A percentile compares a stretch with the other conserved stretches of the same genome.
Conservation (phyloP, 352 stramenopile species). For the Poterioochromonas sp. region DNA sequence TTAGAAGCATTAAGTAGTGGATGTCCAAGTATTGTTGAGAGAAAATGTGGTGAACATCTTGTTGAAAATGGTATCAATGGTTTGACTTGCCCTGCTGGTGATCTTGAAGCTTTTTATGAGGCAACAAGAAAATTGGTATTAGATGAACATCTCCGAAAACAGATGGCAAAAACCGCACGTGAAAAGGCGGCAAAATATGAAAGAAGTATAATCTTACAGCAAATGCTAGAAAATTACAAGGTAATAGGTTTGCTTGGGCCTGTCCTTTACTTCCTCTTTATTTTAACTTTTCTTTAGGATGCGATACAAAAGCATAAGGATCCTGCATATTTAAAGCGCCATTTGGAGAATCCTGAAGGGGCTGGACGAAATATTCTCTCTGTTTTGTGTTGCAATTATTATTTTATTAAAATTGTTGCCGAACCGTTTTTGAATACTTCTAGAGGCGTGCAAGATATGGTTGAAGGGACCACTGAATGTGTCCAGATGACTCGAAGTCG, state of each 20-base stretch:
- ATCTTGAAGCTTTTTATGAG: constrained; percentile 50
- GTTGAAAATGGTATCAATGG: constrained; percentile 50
- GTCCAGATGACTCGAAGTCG: not conserved
- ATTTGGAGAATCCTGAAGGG: not conserved
- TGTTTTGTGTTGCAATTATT: constrained; percentile 26
- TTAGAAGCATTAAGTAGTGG: constrained; percentile 52
- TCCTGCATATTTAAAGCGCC: constrained; percentile 12
- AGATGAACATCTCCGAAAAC: constrained; percentile 41
- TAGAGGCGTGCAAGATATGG: not conserved
- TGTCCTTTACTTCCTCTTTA: not conserved
- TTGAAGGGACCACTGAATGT: not conserved
- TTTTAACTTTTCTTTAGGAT: not conserved
- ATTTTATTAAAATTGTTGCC: not conserved
- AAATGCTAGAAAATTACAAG: constrained; percentile 53
- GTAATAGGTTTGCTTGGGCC: not conserved
- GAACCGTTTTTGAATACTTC: constrained; percentile 28
- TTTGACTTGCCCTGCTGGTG: constrained; percentile 43
- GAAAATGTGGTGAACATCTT: constrained; percentile 51
- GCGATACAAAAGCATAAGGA: not conserved
- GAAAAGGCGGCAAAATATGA: constrained; percentile 44
- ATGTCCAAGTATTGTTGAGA: constrained; percentile 50
- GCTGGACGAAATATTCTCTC: constrained; percentile 4
- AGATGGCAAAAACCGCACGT: constrained; percentile 40
- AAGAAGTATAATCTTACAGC: constrained; percentile 43
- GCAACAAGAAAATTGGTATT: constrained; percentile 46